phyloP scores from a whole-genome alignment of 208 protist species.

The Naegleria gruberi region DNA sequence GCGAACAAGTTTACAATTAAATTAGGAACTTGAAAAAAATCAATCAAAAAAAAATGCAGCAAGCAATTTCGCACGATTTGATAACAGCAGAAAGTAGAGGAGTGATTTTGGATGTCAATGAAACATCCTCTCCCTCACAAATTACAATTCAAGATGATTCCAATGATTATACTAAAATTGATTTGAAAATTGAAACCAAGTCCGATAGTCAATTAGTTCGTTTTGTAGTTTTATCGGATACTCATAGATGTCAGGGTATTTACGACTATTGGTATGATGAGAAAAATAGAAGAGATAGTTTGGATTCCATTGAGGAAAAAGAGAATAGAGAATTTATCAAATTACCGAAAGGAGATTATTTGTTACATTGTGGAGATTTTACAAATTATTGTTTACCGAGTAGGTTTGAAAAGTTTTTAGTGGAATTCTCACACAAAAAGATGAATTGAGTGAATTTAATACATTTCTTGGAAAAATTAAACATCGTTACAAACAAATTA shows the following conservation, averaged over 20 bases:
- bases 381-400: neutral
- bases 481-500: neutral
- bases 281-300: neutral
- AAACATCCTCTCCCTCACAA: no score
- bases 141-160: no score
- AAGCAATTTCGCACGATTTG: no score
- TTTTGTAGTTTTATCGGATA: neutral
- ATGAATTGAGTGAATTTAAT: neutral
- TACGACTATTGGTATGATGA: neutral
- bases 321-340: neutral
- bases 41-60: no score
- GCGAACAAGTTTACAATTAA: no score
- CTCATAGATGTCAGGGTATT: neutral
- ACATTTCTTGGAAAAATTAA: conserved; percentile 6
- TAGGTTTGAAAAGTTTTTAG: neutral
- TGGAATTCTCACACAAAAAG: no score
- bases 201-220: neutral
- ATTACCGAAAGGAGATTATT: neutral
- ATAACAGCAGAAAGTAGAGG: no score
- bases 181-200: no score
- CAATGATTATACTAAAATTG: no score
- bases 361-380: conserved; percentile 19
- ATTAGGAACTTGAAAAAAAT: no score
- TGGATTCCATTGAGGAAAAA: neutral
- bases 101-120: no score